Evolutionary conservation across 108 stramenopile genomes (phyloP), one percentile per base, ranked within the genome.

Genomic region (Parmales sp.): DNA sequence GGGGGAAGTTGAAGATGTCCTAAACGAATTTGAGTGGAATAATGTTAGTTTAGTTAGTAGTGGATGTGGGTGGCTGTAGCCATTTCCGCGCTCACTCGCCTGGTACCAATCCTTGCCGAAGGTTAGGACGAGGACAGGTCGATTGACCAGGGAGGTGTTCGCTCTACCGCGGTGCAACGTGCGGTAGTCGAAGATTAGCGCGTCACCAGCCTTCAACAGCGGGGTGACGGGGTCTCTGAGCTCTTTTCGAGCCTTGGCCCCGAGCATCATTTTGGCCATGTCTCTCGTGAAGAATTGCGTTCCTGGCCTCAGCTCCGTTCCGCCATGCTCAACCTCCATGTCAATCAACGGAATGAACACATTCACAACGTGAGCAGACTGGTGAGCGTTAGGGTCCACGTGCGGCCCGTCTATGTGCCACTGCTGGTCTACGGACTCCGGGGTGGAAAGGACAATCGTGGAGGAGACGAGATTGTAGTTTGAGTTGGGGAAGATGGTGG

Each of bases 351-450:
- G 86, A 38, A 90, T 44, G 68, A 90, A 90, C 3, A 87, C 72
- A 63, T 90, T 90, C 39, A 85, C 29, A 25, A 69, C 72, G 54
- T 90, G 89, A 46, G 81, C 80, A 20, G 75, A 69, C 48, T 75
- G 50, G 51, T 90, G 86, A 9, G 68, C 20, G 9, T 43, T 31
- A 3, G 83, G 43, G 31, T 72, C 64, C 31, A 83, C 45, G 43
- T 89, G 88, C 20, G 81, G 86, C 34, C 86, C 85, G 50, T 89
- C 88, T 51, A 83, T 79, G 72, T 89, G 88, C 86, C 85, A 89
- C 9, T 50, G 36, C 81, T 89, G 88, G 37, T 34, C 65, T 29
- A 49, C 70, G 37, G 70, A 45, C 16, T 25, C 63, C 44, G 1
- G 3, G 0, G 36, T 34, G 18, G 49, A 36, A 2, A 64, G 16